These are phyloP conservation scores for Colletotrichum endophyticum DNA, from an alignment of 2,329 filamentous ascomycete species.

Conservation along the genomic window DNA sequence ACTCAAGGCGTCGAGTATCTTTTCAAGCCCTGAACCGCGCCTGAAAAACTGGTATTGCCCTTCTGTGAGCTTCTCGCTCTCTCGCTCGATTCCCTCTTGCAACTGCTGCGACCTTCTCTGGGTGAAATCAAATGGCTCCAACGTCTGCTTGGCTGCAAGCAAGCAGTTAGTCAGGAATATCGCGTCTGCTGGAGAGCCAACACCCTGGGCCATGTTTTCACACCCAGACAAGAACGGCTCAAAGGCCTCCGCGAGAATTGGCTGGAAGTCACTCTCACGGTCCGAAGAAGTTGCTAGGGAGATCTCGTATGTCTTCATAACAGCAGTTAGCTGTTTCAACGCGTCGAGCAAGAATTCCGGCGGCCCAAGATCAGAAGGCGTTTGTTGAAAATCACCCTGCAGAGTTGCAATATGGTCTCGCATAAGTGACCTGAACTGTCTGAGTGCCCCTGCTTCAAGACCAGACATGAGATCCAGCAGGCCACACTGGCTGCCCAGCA, in stretches of 20 bases:
- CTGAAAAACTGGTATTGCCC: constrained; percentile 78
- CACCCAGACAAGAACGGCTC: constrained; percentile 86
- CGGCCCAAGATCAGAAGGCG: constrained; percentile 74
- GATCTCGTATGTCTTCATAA: constrained; percentile 88
- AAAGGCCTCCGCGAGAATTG: constrained; percentile 78
- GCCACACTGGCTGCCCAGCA: constrained; percentile 72
- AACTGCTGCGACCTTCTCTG: constrained; percentile 59
- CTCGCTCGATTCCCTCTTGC: constrained; percentile 57
- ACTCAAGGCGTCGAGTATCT: constrained; percentile 64
- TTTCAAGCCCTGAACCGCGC: constrained; percentile 73
- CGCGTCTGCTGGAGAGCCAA: constrained; percentile 64
- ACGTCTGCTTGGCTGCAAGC: constrained; percentile 58
- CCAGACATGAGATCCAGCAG: constrained; percentile 72
- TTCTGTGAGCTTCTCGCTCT: constrained; percentile 63
- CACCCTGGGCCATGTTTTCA: constrained; percentile 67
- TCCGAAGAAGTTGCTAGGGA: constrained; percentile 69
- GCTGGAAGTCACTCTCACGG: constrained; percentile 73
- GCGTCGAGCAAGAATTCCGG: constrained; percentile 84
- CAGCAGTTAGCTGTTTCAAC: constrained; percentile 75
- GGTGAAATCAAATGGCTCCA: constrained; percentile 70
- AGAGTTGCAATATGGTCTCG: constrained; percentile 79
- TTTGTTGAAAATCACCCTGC: constrained; percentile 73
- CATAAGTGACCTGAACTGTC: constrained; percentile 82
- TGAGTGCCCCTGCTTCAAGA: constrained; percentile 77
- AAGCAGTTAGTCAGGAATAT: constrained; percentile 80